Base-by-base conservation (phyloP, 495 filamentous ascomycete species). In the Acidiella bohemica region DNA sequence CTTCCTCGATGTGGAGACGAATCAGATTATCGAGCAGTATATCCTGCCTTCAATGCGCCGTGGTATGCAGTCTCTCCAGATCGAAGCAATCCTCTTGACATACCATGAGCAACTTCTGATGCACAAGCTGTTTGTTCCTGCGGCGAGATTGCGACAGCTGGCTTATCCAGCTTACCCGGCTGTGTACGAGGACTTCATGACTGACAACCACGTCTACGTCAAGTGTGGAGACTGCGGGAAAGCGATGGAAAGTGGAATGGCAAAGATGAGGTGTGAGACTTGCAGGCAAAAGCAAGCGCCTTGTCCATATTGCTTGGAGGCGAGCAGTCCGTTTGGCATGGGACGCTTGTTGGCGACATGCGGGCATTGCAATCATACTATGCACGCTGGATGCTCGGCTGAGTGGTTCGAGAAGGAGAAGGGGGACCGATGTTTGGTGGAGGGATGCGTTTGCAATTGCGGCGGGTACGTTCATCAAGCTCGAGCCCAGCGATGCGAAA, bases 71-170 rank as follows among this genome's bases (percentile, higher is more conserved):
- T 53, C 58, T 1, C 51, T 53, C 11, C 59, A 64, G 37, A 42
- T 60, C 19, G 61, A 65, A 44, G 36, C 44, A 13, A 57, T 62
- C 11, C 48, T 65, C 4, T 32, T 44, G n/a, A 52, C 57, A 3
- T 65, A 65, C 48, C 60, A 63, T 39, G 49, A 50, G 17, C 60
- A 65, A 41, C 49, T 65, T 6, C 25, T 55, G 19, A 36, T 37
- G 13, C 49, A 55, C 11, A 23, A 38, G 3, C 47, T 60, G 6
- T 50, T 45, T 46, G 53, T 49, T 31, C 37, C 51, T 9, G 60
- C 60, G 0, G 53, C 59, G 2, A 41, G 40, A 0, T 32, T 65
- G 9, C 57, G 60, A 25, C 53, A 52, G 16, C 41, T 59, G 8
- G 30, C 46, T 24, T 65, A 59, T 31, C 61, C 61, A 9, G 41